Evolutionary conservation across 2,329 filamentous ascomycete species (phyloP), one percentile per base, ranked within the genome.

Genomic region (Thielaviopsis populi): DNA sequence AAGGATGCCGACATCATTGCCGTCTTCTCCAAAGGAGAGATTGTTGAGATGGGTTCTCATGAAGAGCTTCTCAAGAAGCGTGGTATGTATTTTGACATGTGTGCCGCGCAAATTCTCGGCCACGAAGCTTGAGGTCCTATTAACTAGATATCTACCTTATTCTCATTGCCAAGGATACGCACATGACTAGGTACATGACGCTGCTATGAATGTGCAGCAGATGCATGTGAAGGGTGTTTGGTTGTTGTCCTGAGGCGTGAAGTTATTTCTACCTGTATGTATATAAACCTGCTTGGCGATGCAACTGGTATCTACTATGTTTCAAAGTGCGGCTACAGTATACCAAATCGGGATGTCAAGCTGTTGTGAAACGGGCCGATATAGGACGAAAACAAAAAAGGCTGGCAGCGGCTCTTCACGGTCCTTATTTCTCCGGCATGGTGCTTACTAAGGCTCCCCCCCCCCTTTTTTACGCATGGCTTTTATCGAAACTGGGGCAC

Each of bases 1-100:
- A 83, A 83, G 66, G 79, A 85, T 66, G 83, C 83, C 0, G 79
- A 87, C 70, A 70, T 76, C 0, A 88, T 88, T 66, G 82, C 81
- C 63, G 83, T 87, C 0, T 83, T 86, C 69, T 80, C 82, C 8
- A 73, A 76, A 1, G 80, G 80, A 6, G 74, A 72, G 24, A 78
- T 87, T 43, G 74, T 83, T 1, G 83, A 87, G 70, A 73, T 76
- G 63, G 84, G 86, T n/a, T 79, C 78, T 22, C 83, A 87, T 70
- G 74, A 76, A 4, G 81, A 85, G 69, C 73, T 87, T 68, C 74
- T 86, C 42, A 72, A 71, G 8, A 71, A 68, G 67, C 73, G 73
- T 37, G 79, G 79, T 0, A 68, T 78, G 62, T 83, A 83, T 69
- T 77, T 76, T 68, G 75, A 80, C 66, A 81, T 83, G 80, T 78